phyloP scores from a whole-genome alignment of 805 yeast species.

The Suhomyces sp. region DNA sequence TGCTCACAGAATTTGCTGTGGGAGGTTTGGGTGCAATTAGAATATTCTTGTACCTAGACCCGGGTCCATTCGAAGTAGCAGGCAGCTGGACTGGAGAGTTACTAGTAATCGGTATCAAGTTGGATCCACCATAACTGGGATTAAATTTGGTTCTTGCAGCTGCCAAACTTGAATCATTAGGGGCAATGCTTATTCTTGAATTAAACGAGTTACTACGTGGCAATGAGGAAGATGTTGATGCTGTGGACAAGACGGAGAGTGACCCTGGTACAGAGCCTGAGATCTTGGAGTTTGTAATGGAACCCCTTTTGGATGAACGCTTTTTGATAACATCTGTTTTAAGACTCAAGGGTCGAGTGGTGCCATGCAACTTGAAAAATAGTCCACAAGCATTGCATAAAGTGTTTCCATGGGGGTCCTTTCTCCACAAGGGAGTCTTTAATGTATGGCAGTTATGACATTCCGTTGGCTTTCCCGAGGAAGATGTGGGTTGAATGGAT shows the following conservation, averaged over 20 bases:
- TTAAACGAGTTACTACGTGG: conserved; percentile 4
- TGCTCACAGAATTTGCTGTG: conserved; percentile 5
- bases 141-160: conserved; percentile 8
- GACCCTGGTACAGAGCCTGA: conserved; percentile 3
- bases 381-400: conserved; percentile 66
- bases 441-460: conserved; percentile 59
- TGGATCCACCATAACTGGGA: conserved; percentile 4
- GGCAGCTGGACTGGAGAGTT: conserved; percentile 1
- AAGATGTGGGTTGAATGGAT: too few relatives aligned
- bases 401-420: conserved; percentile 58
- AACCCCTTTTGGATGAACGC: conserved; percentile 45
- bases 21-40: conserved; percentile 44
- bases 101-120: background rate
- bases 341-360: conserved; percentile 57
- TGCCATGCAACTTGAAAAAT: conserved; percentile 59
- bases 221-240: conserved; percentile 2
- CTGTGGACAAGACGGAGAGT: conserved; percentile 2
- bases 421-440: conserved; percentile 63
- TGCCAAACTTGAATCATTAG: conserved; percentile 1
- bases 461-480: conserved; percentile 30
- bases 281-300: conserved; percentile 5
- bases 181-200: conserved; percentile 6
- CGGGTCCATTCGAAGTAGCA: conserved; percentile 6
- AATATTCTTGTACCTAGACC: conserved; percentile 35
- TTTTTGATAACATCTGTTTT: conserved; percentile 60